Base-by-base conservation (phyloP, 148 eudicot species). In the Chenopodium berlandieri region DNA sequence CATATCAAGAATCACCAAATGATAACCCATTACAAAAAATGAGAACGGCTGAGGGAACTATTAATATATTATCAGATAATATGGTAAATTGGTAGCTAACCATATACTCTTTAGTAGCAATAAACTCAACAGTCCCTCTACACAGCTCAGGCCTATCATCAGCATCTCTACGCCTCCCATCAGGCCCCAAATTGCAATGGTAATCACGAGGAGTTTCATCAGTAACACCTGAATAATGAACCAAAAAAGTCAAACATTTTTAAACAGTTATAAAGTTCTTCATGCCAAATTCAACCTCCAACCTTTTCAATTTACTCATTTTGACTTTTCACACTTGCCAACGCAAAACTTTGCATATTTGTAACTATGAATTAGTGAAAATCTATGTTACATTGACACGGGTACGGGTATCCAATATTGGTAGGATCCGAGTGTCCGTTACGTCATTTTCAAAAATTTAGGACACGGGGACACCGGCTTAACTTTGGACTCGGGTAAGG, bases 161-260 rank as follows among this genome's bases (percentile, higher is more conserved):
- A 75, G 97, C 98, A 89, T 95, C 98, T 89, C 98, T 90, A 64
- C 98, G 97, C 78, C 97, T 92, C 73, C 97, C 98, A 89, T 93
- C 97, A 82, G 98, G 97, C 71, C 92, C 97, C 84, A 93, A 86
- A 85, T 95, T 93, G 89, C 97, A 93, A 70, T 93, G 97, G 87
- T 95, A 95, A 77, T 93, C 98, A 81, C 94, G 93, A 40, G 98
- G 98, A 75, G 97, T 95, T 87, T 92, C 97, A 87, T 95, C 97
- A 7, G 94, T 91, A 83, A 87, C 87, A 75, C 98, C 98, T 95
- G 94, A 81, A 89, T 87, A 79, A 46, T 22, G 23, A 81, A 81
- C 46, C 64, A 58, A 80, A 75, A 48, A 69, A 20, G 54, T 58
- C 48, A 60, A 40, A 80, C 22, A 54, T 37, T 37, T 62, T 62